These are phyloP conservation scores for Tremella yokohamensis DNA, from an alignment of 768 basidiomycete species.

Conservation along the genomic window DNA sequence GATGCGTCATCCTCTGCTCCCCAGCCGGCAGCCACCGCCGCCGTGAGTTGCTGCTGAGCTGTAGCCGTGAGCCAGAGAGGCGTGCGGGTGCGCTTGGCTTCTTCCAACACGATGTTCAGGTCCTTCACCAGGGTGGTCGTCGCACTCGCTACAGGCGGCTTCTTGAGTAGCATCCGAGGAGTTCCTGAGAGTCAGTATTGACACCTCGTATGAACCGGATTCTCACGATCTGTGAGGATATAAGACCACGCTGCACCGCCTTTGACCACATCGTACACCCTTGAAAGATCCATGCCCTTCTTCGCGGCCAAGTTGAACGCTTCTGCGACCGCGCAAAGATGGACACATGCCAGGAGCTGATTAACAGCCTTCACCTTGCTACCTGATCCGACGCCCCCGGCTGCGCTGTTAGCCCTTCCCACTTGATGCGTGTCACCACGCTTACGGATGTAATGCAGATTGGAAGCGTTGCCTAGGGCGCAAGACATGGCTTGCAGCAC, in stretches of 20 bases:
- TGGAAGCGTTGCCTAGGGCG: slow-evolving; percentile 13
- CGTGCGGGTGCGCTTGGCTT: slow-evolving; percentile 31
- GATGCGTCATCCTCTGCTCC: slow-evolving; percentile 37
- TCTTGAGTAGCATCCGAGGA: slow-evolving; percentile 32
- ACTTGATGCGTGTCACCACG: background rate
- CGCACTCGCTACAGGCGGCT: slow-evolving; percentile 18
- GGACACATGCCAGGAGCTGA: slow-evolving; percentile 36
- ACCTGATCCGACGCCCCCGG: slow-evolving; percentile 40
- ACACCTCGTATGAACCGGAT: background rate
- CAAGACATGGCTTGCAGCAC: slow-evolving; percentile 32
- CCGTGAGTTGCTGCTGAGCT: slow-evolving; percentile 35
- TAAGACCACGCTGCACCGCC: slow-evolving; percentile 34
- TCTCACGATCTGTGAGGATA: slow-evolving; percentile 40
- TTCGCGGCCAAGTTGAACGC: slow-evolving; percentile 35
- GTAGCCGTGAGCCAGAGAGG: slow-evolving; percentile 36
- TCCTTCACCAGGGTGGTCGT: slow-evolving; percentile 36
- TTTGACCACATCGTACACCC: slow-evolving; percentile 36
- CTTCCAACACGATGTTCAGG: slow-evolving; percentile 32
- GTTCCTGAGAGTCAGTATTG: slow-evolving; percentile 15
- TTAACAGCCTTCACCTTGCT: slow-evolving; percentile 40
- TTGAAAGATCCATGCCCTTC: slow-evolving; percentile 37
- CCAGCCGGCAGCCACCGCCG: slow-evolving; percentile 28
- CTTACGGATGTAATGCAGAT: slow-evolving; percentile 42
- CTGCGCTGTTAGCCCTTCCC: slow-evolving; percentile 6
- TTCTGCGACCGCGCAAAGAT: slow-evolving; percentile 37